Evolutionary conservation across 768 basidiomycete species (phyloP).

Genomic region (Tricholoma bakamatsutake): DNA sequence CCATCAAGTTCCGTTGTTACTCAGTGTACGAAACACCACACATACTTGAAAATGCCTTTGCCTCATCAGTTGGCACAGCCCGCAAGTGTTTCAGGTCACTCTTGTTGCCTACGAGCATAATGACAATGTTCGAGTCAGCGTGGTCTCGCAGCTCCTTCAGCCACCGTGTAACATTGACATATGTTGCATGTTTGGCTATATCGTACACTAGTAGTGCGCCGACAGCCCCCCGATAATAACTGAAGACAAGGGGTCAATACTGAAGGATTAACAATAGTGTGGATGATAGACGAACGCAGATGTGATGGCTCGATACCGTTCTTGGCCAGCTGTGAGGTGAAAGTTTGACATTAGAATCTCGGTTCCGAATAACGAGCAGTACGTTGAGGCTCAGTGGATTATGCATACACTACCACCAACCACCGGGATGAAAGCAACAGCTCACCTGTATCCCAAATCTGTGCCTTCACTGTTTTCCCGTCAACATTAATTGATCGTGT

Average conservation of each 20-base stretch:
- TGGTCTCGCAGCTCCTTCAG: conserved; percentile 96
- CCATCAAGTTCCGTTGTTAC: not conserved
- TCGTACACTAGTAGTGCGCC: conserved; percentile 92
- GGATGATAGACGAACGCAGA: conserved; percentile 64
- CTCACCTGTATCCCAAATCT: conserved; percentile 98
- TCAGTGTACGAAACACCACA: conserved; percentile 9
- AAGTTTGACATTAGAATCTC: not conserved
- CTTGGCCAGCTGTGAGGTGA: conserved; percentile 75
- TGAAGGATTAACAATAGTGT: conserved; percentile 1
- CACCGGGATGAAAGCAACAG: conserved; percentile 8
- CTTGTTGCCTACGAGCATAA: conserved; percentile 98
- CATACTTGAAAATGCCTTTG: conserved; percentile 83
- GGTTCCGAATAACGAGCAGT: not conserved
- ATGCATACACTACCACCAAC: not conserved
- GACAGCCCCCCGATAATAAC: conserved; percentile 96
- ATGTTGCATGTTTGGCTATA: conserved; percentile 91
- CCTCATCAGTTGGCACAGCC: conserved; percentile 97
- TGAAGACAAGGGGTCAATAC: conserved; percentile 22
- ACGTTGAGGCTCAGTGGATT: not conserved
- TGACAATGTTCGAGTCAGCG: conserved; percentile 88
- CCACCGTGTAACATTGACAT: conserved; percentile 92
- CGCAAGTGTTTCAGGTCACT: conserved; percentile 97
- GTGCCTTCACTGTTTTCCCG: conserved; percentile 94
- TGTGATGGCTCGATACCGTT: conserved; percentile 96
- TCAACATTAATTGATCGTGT: conserved; percentile 95